Percentiles rank a stretch among this genome's conserved stretches.
phyloP scores from a whole-genome alignment of 768 basidiomycete genomes.

The Sarcomyxa edulis region DNA sequence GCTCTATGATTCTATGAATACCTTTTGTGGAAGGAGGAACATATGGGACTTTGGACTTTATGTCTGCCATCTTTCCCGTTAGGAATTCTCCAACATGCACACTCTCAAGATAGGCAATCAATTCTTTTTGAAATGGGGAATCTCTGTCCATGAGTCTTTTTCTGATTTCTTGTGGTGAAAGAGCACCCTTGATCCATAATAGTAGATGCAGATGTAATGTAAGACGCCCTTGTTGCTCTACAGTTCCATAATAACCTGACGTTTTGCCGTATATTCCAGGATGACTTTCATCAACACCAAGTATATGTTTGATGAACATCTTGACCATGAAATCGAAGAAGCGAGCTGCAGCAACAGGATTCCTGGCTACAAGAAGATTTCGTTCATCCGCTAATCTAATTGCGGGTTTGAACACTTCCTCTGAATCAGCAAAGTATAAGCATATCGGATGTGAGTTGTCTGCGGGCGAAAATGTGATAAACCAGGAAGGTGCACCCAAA shows the following conservation, averaged over 20 bases:
- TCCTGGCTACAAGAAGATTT: constrained; percentile 3
- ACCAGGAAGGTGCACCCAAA: constrained; percentile 6
- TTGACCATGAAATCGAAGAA: constrained; percentile 27
- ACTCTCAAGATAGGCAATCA: constrained; percentile 8
- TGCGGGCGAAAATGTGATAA: constrained; percentile 8
- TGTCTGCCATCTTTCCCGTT: constrained; percentile 12
- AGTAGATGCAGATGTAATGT: constrained; percentile 22
- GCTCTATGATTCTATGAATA: too few relatives aligned
- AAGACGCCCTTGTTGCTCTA: constrained; percentile 22
- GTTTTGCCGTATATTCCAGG: constrained; percentile 10
- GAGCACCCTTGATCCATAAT: constrained; percentile 15
- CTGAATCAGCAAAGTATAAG: constrained; percentile 4
- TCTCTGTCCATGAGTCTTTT: constrained; percentile 6
- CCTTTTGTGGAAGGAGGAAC: too few relatives aligned
- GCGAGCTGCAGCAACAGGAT: constrained; percentile 23
- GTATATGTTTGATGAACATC: constrained; percentile 20
- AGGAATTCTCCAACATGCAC: constrained; percentile 10
- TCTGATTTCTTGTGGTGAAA: constrained; percentile 13
- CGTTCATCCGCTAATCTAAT: too few relatives aligned
- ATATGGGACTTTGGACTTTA: constrained; percentile 7
- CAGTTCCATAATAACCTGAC: constrained; percentile 21
- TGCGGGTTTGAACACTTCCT: too few relatives aligned
- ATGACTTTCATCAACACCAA: constrained; percentile 11
- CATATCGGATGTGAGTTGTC: constrained; percentile 4
- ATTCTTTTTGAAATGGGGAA: constrained; percentile 5